A percentile compares a stretch with the other conserved stretches of the same genome.
Evolutionary conservation across 805 yeast genomes (phyloP).

Genomic region (Saccharomyces paradoxus): DNA sequence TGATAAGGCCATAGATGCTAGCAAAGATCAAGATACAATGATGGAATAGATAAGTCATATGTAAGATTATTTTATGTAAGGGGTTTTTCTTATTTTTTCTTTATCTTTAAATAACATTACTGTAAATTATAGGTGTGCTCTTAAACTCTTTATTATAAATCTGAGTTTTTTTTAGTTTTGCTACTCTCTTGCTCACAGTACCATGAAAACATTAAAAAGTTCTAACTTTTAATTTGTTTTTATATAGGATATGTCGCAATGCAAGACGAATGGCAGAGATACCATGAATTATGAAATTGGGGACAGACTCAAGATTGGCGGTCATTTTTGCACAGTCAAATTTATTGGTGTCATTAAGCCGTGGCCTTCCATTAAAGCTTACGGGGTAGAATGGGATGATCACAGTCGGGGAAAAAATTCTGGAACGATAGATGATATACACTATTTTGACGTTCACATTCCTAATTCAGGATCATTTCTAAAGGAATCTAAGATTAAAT

Average conservation of each 20-base stretch:
- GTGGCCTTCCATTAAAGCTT: slow-evolving; percentile 52
- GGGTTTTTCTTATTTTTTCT: neutral
- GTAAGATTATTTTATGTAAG: neutral
- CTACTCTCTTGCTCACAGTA: neutral
- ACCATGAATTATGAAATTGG: slow-evolving; percentile 13
- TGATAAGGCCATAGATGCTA: slow-evolving; percentile 28
- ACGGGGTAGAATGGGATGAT: slow-evolving; percentile 87
- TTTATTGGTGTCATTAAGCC: slow-evolving; percentile 52
- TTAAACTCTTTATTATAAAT: neutral
- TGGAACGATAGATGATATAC: slow-evolving; percentile 48
- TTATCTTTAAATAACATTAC: neutral
- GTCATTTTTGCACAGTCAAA: slow-evolving; percentile 52
- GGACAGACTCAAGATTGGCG: slow-evolving; percentile 32
- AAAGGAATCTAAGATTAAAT: slow-evolving; percentile 15
- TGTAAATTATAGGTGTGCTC: neutral
- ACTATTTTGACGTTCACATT: slow-evolving; percentile 41
- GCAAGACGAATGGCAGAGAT: neutral
- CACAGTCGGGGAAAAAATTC: slow-evolving; percentile 59
- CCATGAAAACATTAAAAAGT: too few species aligned
- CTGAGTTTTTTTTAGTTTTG: neutral
- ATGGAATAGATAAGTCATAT: slow-evolving; percentile 6
- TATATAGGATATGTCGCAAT: neutral
- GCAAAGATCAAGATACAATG: slow-evolving; percentile 17
- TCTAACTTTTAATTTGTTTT: too few species aligned
- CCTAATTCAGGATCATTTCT: slow-evolving; percentile 20